phyloP scores from a whole-genome alignment of 2,329 filamentous ascomycete species.

The Elsinoe perseae region DNA sequence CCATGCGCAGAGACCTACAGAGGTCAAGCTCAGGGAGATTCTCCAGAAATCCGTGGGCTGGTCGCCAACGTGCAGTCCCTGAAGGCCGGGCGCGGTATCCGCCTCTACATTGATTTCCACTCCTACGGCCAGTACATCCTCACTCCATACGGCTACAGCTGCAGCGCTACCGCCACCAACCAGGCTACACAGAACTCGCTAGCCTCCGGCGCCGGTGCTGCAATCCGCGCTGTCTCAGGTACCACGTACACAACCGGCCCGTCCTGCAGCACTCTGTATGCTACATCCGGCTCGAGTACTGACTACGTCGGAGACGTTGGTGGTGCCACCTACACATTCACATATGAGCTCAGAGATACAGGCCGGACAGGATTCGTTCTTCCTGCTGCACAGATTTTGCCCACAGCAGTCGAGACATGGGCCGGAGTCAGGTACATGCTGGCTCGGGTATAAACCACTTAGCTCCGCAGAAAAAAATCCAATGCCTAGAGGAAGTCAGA shows the following conservation, averaged over 20 bases:
- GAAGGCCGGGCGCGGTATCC: conserved; percentile 43
- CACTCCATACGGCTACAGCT: conserved; percentile 54
- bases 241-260: conserved; percentile 37
- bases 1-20: conserved; percentile 45
- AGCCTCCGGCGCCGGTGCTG: conserved; percentile 42
- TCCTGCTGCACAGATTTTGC: conserved; percentile 42
- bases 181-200: conserved; percentile 47
- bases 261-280: conserved; percentile 55
- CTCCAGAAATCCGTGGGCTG: conserved; percentile 47
- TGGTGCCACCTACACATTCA: conserved; percentile 40
- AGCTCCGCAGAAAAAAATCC: background rate
- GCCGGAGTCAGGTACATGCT: conserved; percentile 30
- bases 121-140: conserved; percentile 55
- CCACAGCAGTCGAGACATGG: conserved; percentile 42
- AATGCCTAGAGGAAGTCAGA: too few species aligned
- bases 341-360: conserved; percentile 44
- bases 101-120: conserved; percentile 59
- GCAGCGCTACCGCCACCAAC: conserved; percentile 37
- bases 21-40: conserved; percentile 33
- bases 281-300: conserved; percentile 41
- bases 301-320: conserved; percentile 40
- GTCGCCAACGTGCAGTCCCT: conserved; percentile 41
- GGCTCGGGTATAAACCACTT: background rate
- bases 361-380: conserved; percentile 44
- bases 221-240: conserved; percentile 50